These are phyloP conservation scores for Sporisorium exsertum DNA, from an alignment of 1,284 basidiomycete species.

Conservation along the genomic window DNA sequence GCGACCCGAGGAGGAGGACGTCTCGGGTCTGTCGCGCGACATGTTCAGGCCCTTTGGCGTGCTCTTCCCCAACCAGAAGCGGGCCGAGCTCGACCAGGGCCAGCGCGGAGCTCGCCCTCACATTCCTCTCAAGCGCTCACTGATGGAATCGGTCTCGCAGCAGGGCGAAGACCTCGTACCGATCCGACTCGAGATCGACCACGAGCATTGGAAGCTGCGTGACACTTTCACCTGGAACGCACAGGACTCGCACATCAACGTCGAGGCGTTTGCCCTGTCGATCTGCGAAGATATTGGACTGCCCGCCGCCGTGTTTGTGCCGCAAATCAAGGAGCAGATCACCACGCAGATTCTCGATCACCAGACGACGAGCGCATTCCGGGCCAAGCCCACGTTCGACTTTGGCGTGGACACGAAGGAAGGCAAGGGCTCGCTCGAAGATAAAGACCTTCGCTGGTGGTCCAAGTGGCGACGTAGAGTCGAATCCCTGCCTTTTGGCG, in stretches of 20 bases:
- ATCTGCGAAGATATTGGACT: constrained; percentile 92
- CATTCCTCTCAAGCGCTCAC: constrained; percentile 51
- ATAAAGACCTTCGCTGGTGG: constrained; percentile 49
- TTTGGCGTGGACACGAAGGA: constrained; percentile 32
- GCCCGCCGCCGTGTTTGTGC: constrained; percentile 76
- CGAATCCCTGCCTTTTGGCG: constrained; percentile 38
- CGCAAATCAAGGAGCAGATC: constrained; percentile 83
- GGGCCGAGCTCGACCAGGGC: constrained; percentile 74
- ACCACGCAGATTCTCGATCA: constrained; percentile 87
- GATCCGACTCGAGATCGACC: constrained; percentile 92
- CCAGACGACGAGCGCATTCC: constrained; percentile 59
- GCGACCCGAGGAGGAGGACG: constrained; percentile 49
- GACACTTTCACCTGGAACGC: constrained; percentile 99
- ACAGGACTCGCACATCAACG: constrained; percentile 85
- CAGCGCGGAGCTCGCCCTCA: constrained; percentile 54
- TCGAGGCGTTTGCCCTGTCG: constrained; percentile 88
- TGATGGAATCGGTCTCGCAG: constrained; percentile 75
- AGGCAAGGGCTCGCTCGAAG: constrained; percentile 41
- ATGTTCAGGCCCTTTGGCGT: constrained; percentile 50
- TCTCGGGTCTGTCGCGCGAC: constrained; percentile 32
- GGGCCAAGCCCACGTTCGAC: constrained; percentile 43
- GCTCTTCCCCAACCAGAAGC: constrained; percentile 61
- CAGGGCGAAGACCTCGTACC: constrained; percentile 85
- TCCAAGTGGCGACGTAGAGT: constrained; percentile 46
- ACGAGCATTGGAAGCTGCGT: constrained; percentile 86